Percentiles rank a stretch among this genome's conserved stretches.
phyloP scores from a whole-genome alignment of 164 flowering plant genomes.

The Umbilicus rupestris region DNA sequence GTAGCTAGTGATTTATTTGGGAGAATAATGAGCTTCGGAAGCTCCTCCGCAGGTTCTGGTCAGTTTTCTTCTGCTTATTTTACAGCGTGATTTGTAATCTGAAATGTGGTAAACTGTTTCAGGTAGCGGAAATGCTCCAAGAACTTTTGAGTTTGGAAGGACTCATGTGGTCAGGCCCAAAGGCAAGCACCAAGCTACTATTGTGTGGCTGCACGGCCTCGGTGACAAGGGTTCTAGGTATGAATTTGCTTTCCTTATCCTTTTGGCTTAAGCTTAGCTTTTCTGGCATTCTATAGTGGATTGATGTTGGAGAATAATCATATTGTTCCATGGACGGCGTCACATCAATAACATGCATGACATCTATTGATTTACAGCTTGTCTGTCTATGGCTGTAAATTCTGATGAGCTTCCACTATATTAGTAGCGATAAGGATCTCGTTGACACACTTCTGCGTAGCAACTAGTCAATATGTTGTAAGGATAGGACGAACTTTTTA shows the following conservation, averaged over 20 bases:
- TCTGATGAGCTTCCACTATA: too few relatives aligned
- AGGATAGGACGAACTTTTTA: too few relatives aligned
- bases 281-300: background rate
- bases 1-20: background rate
- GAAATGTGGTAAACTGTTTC: background rate
- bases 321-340: background rate
- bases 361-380: background rate
- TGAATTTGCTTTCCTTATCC: background rate
- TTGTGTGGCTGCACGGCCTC: conserved; percentile 10
- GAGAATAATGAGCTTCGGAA: conserved; percentile 6
- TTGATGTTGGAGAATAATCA: background rate
- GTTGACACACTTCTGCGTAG: too few relatives aligned
- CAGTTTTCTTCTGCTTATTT: conserved; percentile 3
- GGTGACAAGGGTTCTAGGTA: conserved; percentile 12
- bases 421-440: too few relatives aligned
- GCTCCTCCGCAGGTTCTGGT: conserved; percentile 9
- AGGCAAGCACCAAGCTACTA: conserved; percentile 11
- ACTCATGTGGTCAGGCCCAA: conserved; percentile 13
- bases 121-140: conserved; percentile 3
- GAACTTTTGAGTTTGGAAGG: conserved; percentile 6
- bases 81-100: background rate
- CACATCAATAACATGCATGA: background rate
- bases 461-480: too few relatives aligned
- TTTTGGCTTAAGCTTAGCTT: background rate
- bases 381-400: too few relatives aligned